Evolutionary conservation across 345 rosid genomes (phyloP), one percentile per base, ranked within the genome.

Genomic region (Turritis glabra): DNA sequence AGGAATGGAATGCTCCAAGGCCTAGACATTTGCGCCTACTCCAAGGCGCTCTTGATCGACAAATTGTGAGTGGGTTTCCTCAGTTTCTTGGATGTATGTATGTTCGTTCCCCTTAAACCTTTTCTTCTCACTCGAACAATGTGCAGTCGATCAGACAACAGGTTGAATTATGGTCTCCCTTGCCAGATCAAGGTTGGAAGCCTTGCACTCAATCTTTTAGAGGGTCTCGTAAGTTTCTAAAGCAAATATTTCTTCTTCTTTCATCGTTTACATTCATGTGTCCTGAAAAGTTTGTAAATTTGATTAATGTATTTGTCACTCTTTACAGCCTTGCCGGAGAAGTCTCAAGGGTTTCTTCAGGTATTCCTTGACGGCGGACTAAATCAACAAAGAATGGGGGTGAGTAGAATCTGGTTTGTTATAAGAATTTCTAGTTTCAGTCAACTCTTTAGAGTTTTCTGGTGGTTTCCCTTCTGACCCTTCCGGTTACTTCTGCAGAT

Each of bases 381-480:
- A 69, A 95, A 95, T 82, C 99, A 95, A 84, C 99, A 92, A 76
- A 85, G 99, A 77, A 92, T 92, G 97, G 98, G 98, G 77, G 97
- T 95, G 59, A 79, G 90, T 83, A 56, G n/a, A 8, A 23, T 67
- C 50, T 56, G 2, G 19, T 59, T 21, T 35, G 1, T 59, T 21
- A 22, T 23, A 14, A 23, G 0, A n/a, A n/a, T n/a, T n/a, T n/a
- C n/a, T 32, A 37, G 26, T 29, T 40, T 41, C 52, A 30, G 23
- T 30, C 35, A 13, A 3, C 1, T 47, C 29, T 12, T 3, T 22
- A 3, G 22, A 61, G 7, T 22, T 56, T 43, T 15, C 22, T 48
- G 3, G 8, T 60, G 38, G 23, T 21, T 44, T 33, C 44, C 12
- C 27, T 29, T 64, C 32, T 30, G 35, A 73, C 3, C 57, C 55